Evolutionary conservation across 345 rosid species (phyloP), one percentile per base, ranked within the genome.

Genomic region (Salix arbutifolia): DNA sequence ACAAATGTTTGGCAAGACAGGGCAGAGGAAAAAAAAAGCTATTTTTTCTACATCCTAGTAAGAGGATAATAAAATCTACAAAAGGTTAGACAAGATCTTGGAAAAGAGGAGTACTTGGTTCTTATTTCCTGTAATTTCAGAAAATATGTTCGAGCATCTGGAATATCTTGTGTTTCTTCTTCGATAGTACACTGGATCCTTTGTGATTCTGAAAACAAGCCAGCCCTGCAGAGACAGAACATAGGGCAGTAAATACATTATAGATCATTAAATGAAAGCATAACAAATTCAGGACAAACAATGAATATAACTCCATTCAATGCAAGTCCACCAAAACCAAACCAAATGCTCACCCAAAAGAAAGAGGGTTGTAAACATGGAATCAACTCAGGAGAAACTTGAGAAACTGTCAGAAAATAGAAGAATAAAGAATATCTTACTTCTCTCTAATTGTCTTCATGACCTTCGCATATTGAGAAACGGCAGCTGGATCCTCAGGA

Each of bases 391-490:
- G 42, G 28, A 64, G 69, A 71, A 50, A 52, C 58, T 61, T 26
- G 46, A 14, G 35, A 53, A 56, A 67, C 23, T 31, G 28, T 21
- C 12, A 67, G 38, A 60, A 10, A 37, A n/a, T n/a, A 28, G 17
- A 40, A 65, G 42, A 65, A 65, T 10, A 65, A 52, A 62, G 28
- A 31, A 73, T 50, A 58, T 69, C 84, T 87, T 87, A 96, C 99
- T 96, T 94, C 81, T 94, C 90, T 83, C 98, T 88, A 75, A 89
- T 79, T 33, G 90, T 92, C 90, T 90, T 90, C 98, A 96, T 92
- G 52, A 94, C 93, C 77, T 85, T 92, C 3, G 97, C 93, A 80
- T 92, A 96, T 5, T 91, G 97, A 74, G 89, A 67, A 12, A 96
- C 98, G 4, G 97, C 97, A 77, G 97, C 89, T 28, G 94, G 93